Percentiles rank a stretch among this genome's conserved stretches.
These are phyloP conservation scores for Alternaria sp. DNA, from an alignment of 2,329 filamentous ascomycete genomes.

Conservation along the genomic window DNA sequence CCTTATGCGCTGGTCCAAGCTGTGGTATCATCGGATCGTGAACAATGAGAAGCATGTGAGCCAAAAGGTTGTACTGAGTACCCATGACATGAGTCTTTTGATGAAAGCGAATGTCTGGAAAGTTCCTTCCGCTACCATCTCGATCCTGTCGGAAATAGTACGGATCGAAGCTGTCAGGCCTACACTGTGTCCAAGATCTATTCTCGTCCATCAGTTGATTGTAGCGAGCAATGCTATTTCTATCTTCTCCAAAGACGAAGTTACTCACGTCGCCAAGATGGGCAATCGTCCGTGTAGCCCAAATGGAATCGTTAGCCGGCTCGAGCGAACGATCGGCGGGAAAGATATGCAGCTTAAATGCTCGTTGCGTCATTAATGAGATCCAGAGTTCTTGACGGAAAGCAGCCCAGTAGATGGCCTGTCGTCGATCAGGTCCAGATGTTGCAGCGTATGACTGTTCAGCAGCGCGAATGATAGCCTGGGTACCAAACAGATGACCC, in stretches of 20 bases:
- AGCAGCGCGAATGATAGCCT: slow-evolving; percentile 49
- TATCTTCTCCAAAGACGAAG: slow-evolving; percentile 48
- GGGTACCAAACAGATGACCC: slow-evolving; percentile 52
- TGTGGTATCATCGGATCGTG: slow-evolving; percentile 51
- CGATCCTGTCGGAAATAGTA: slow-evolving; percentile 46
- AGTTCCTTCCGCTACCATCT: slow-evolving; percentile 45
- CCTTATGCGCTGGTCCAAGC: slow-evolving; percentile 46
- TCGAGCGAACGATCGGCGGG: slow-evolving; percentile 52
- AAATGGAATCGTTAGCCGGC: slow-evolving; percentile 52
- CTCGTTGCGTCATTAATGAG: slow-evolving; percentile 49
- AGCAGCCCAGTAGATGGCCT: slow-evolving; percentile 51
- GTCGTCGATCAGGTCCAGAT: slow-evolving; percentile 43
- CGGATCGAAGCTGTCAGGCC: slow-evolving; percentile 49
- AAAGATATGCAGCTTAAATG: slow-evolving; percentile 50
- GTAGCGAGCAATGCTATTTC: slow-evolving; percentile 43
- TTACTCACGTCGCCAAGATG: slow-evolving; percentile 51
- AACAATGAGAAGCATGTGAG: slow-evolving; percentile 48
- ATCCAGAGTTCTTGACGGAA: slow-evolving; percentile 53
- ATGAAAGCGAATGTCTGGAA: slow-evolving; percentile 49
- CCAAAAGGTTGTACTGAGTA: slow-evolving; percentile 48
- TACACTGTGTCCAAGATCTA: slow-evolving; percentile 42
- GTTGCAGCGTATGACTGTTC: slow-evolving; percentile 46
- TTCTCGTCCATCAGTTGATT: slow-evolving; percentile 48
- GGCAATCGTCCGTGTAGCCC: slow-evolving; percentile 55
- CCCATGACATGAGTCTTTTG: slow-evolving; percentile 49